Conservation (phyloP, 2,329 filamentous ascomycete genomes). For the Sarocladium brachiariae region DNA sequence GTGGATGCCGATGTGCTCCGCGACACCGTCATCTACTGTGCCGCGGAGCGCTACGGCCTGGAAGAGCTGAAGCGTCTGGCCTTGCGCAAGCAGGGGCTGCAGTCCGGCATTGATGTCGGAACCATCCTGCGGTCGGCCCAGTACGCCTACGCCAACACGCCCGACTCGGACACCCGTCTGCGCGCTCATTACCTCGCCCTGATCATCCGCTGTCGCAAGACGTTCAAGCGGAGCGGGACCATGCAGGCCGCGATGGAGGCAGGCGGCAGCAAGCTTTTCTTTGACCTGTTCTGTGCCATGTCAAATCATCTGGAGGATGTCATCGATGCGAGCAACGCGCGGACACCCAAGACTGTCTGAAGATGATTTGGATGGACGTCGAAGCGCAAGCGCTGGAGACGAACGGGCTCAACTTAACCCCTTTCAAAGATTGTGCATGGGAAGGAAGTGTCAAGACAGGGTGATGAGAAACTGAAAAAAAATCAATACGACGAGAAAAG, state of each 20-base stretch:
- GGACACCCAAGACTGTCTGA: constrained; percentile 46
- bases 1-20: constrained; percentile 72
- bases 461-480: not conserved
- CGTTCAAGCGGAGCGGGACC: constrained; percentile 95
- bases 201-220: constrained; percentile 95
- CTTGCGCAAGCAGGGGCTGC: constrained; percentile 89
- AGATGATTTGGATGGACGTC: not conserved
- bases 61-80: constrained; percentile 87
- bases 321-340: constrained; percentile 71
- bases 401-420: not conserved
- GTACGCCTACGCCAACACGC: constrained; percentile 93
- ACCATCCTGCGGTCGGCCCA: constrained; percentile 88
- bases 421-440: not conserved
- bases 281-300: constrained; percentile 96
- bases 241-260: constrained; percentile 99
- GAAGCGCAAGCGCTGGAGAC: not conserved
- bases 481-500: constrained; percentile 3
- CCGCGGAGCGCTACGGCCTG: constrained; percentile 82
- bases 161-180: constrained; percentile 83
- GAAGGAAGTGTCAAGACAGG: not conserved
- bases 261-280: constrained; percentile 86
- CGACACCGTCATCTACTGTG: constrained; percentile 92
- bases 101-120: constrained; percentile 84
- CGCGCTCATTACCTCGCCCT: constrained; percentile 95
- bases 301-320: constrained; percentile 98